Evolutionary conservation across 106 monocot genomes (phyloP).

Genomic region (Triglochin maritima): DNA sequence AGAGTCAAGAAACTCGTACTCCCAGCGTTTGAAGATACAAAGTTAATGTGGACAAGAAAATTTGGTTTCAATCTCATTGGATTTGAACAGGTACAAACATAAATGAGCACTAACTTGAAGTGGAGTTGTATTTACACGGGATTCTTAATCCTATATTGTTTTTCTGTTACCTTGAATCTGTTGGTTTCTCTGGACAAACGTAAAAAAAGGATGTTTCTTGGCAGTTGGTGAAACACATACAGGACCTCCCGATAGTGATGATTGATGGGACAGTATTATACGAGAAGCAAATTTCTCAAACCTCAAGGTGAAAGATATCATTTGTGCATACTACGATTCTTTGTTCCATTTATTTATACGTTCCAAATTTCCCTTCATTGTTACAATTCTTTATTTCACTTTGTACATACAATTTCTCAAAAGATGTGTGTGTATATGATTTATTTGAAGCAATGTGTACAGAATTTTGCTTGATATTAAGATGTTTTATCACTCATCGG

Average conservation of each 20-base stretch:
- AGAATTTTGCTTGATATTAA: no score
- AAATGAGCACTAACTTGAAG: not conserved
- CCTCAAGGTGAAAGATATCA: not conserved
- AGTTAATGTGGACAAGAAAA: constrained; percentile 20
- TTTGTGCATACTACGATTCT: constrained; percentile 1
- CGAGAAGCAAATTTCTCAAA: constrained; percentile 5
- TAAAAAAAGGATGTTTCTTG: no score
- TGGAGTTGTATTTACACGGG: not conserved
- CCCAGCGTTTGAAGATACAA: constrained; percentile 6
- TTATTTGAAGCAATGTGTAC: no score
- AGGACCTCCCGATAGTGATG: constrained; percentile 7
- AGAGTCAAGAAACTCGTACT: constrained; percentile 9
- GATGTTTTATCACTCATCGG: no score
- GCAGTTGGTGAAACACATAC: constrained; percentile 6
- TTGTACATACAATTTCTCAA: not conserved
- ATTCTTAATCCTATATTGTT: not conserved
- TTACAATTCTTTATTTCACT: no score
- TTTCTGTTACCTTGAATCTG: no score
- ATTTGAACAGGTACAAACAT: constrained; percentile 7
- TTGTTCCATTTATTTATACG: not conserved
- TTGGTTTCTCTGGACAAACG: not conserved
- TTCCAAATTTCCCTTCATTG: no score
- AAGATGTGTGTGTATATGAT: not conserved
- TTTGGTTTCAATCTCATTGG: constrained; percentile 16
- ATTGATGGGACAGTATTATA: constrained; percentile 14